Percentiles rank a stretch among this genome's conserved stretches.
phyloP scores from a whole-genome alignment of 345 rosid species.

The Arabidopsis thaliana region DNA sequence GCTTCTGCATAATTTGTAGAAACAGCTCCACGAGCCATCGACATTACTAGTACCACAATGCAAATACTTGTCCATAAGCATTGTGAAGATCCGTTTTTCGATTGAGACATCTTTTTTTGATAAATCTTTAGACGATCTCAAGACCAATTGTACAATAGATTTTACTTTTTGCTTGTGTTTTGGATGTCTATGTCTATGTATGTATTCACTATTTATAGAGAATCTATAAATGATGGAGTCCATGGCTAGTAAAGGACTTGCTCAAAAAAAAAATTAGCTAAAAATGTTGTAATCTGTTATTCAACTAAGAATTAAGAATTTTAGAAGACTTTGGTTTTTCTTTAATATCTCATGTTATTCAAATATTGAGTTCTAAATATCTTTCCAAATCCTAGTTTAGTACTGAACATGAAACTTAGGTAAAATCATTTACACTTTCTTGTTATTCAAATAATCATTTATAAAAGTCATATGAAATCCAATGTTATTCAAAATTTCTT shows the following conservation, averaged over 20 bases:
- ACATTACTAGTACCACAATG: neutral
- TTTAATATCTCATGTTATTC: too few relatives aligned
- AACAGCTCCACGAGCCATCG: neutral
- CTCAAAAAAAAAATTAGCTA: too few relatives aligned
- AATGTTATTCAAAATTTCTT: too few relatives aligned
- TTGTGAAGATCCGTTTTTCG: slow-evolving; percentile 9
- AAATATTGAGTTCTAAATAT: too few relatives aligned
- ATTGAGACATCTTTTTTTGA: slow-evolving; percentile 9
- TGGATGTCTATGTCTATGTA: neutral
- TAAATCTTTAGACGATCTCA: neutral
- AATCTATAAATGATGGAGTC: neutral
- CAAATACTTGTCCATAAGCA: slow-evolving; percentile 12
- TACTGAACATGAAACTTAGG: too few relatives aligned
- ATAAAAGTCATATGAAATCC: too few relatives aligned
- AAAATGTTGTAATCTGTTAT: too few relatives aligned
- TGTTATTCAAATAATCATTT: too few relatives aligned
- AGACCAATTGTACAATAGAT: slow-evolving; percentile 12
- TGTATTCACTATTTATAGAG: slow-evolving; percentile 21
- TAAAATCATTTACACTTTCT: too few relatives aligned
- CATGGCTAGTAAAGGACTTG: neutral
- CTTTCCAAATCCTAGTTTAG: too few relatives aligned
- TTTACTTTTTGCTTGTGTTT: slow-evolving; percentile 12
- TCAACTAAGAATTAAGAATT: too few relatives aligned
- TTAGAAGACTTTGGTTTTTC: too few relatives aligned
- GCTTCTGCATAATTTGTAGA: slow-evolving; percentile 53